Percentiles rank a stretch among this genome's conserved stretches.
These are phyloP conservation scores for Parasitella parasitica DNA, from an alignment of 371 early-diverging fungal genomes.

Conservation along the genomic window DNA sequence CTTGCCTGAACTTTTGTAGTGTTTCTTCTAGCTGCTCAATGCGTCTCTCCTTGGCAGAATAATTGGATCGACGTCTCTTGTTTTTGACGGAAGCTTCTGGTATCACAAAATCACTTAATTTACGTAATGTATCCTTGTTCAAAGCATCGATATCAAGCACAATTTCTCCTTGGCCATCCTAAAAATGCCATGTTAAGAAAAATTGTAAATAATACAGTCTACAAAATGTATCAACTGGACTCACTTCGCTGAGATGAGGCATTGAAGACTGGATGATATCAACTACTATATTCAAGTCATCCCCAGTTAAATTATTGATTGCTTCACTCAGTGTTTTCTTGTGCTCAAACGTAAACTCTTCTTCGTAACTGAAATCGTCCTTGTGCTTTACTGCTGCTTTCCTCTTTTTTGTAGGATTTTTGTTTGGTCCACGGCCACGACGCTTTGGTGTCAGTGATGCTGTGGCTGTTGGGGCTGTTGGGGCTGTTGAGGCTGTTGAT, in stretches of 20 bases:
- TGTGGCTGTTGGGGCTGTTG: constrained; percentile 31
- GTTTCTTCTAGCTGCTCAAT: constrained; percentile 3
- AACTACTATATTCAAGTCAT: constrained; percentile 74
- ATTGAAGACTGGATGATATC: constrained; percentile 83
- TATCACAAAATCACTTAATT: constrained; percentile 77
- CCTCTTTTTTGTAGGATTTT: constrained; percentile 3
- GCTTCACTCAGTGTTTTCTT: constrained; percentile 82
- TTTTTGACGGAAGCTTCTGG: background rate
- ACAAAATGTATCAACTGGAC: constrained; percentile 5
- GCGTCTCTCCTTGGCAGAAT: background rate
- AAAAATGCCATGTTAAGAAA: background rate
- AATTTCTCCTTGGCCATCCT: constrained; percentile 79
- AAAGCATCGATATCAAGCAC: constrained; percentile 93
- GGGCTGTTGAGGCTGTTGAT: constrained; percentile 21
- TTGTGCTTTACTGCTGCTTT: background rate
- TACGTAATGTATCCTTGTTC: constrained; percentile 74
- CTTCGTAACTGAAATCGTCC: constrained; percentile 18
- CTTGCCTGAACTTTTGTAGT: background rate
- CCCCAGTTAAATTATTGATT: constrained; percentile 77
- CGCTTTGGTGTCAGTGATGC: constrained; percentile 17
- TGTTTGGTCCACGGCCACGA: constrained; percentile 9
- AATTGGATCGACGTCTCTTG: background rate
- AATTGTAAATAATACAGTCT: background rate
- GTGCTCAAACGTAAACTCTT: constrained; percentile 79
- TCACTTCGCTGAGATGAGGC: constrained; percentile 72